A percentile compares a stretch with the other conserved stretches of the same genome.
Evolutionary conservation across 768 basidiomycete species (phyloP).

Genomic region (Pleurotus tuber-regium): DNA sequence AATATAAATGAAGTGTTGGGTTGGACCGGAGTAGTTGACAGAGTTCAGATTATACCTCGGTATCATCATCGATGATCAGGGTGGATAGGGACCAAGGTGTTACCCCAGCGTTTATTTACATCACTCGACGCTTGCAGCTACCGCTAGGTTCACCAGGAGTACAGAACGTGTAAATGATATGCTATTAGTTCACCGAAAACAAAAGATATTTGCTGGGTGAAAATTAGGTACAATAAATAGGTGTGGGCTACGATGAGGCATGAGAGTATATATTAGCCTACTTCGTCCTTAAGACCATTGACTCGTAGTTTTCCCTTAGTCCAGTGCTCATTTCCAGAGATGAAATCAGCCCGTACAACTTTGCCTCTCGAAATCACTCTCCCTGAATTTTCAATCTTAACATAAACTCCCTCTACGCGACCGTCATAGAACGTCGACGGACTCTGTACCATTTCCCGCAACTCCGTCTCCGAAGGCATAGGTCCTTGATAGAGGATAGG

Average conservation of each 20-base stretch:
- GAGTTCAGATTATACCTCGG: slow-evolving; percentile 7
- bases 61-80: slow-evolving; percentile 9
- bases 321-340: slow-evolving; percentile 65
- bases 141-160: too few relatives aligned
- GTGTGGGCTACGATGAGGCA: too few relatives aligned
- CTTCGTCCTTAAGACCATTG: slow-evolving; percentile 26
- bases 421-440: slow-evolving; percentile 45
- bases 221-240: too few relatives aligned
- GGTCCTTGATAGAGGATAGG: slow-evolving; percentile 42
- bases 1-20: not conserved
- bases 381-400: slow-evolving; percentile 46
- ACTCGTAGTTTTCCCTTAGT: slow-evolving; percentile 36
- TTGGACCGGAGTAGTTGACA: slow-evolving; percentile 5
- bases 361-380: slow-evolving; percentile 46
- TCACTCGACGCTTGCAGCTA: too few relatives aligned
- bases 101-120: too few relatives aligned
- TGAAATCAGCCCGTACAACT: slow-evolving; percentile 59
- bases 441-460: slow-evolving; percentile 44
- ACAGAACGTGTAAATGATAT: too few relatives aligned
- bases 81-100: not conserved
- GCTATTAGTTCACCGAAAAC: too few relatives aligned
- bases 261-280: too few relatives aligned
- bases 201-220: too few relatives aligned
- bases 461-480: slow-evolving; percentile 36
- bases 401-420: slow-evolving; percentile 54